Evolutionary conservation across 2,329 filamentous ascomycete species (phyloP), one percentile per base, ranked within the genome.

Genomic region (Aspergillus luchuensis): DNA sequence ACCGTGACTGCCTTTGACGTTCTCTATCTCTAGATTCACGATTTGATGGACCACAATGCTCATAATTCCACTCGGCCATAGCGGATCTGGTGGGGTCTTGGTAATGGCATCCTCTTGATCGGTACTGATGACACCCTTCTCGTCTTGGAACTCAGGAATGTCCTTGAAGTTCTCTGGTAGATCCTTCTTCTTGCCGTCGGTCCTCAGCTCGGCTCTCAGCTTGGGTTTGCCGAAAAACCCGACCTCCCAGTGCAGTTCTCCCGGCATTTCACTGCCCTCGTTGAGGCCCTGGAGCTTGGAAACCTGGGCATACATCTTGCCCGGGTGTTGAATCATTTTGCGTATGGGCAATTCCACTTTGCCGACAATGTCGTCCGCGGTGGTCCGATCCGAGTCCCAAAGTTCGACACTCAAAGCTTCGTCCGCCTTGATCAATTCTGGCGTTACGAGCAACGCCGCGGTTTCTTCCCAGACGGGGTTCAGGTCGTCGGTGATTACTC

Each of bases 281-380:
- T 95, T 90, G 79, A 96, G 87, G 10, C 94, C 94, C 28, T 86
- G 82, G 1, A 98, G 85, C 68, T 89, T 92, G 0, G 92, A 97
- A 7, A 91, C 84, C 68, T 97, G 92, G 5, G 91, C 89, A 68
- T 93, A 96, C 91, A 97, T 96, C 71, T 90, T 91, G 38, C 93
- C 91, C 0, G 94, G 92, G 72, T 97, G 91, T 71, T 96, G 90
- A 60, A 98, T 96, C 80, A 99, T 89, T 74, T 97, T 92, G 69
- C 96, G 92, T 73, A 99, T 92, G 38, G 91, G 94, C 3, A 98
- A 80, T 72, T 98, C 93, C 17, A 98, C 87, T 76, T 97, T 97
- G 57, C 95, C 95, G 13, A 97, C 92, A 49, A 97, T 90, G 69
- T 98, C 95, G 72, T 98, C 95, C 0, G 94, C 91, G 8, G 91